Evolutionary conservation across 2,329 filamentous ascomycete genomes (phyloP).

Genomic region (Neonectria magnoliae): DNA sequence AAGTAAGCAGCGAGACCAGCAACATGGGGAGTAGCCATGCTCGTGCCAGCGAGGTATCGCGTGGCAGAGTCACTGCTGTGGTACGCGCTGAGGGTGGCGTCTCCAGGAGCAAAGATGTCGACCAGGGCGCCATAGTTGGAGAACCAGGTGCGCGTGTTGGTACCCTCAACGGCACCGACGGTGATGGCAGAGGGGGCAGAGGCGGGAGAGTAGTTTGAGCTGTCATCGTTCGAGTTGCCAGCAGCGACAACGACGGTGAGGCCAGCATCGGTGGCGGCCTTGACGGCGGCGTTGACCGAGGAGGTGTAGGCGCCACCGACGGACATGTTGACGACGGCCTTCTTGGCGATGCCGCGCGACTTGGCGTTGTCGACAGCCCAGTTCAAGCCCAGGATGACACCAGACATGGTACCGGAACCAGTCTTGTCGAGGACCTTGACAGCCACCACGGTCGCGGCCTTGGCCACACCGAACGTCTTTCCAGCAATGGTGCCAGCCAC

Average conservation of each 20-base stretch:
- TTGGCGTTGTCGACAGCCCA: conserved; percentile 47
- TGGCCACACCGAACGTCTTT: conserved; percentile 46
- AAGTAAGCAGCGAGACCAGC: conserved; percentile 71
- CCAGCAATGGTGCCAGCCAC: conserved; percentile 45
- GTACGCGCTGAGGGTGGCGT: background rate
- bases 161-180: conserved; percentile 6
- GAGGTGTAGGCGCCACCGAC: background rate
- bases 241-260: conserved; percentile 14
- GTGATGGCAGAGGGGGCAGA: conserved; percentile 18
- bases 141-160: background rate
- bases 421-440: conserved; percentile 43
- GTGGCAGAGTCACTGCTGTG: conserved; percentile 10
- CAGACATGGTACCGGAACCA: conserved; percentile 11
- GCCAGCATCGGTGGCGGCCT: conserved; percentile 12
- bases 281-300: conserved; percentile 1
- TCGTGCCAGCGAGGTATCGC: conserved; percentile 20
- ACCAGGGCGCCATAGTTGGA: conserved; percentile 18
- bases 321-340: conserved; percentile 10
- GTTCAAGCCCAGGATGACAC: conserved; percentile 33
- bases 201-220: background rate
- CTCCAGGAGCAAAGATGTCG: conserved; percentile 22
- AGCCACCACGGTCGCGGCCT: conserved; percentile 39
- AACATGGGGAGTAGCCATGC: conserved; percentile 64
- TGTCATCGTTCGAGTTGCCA: conserved; percentile 1
- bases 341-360: background rate